phyloP scores from a whole-genome alignment of 2,329 filamentous ascomycete genomes.

The Fusarium bulbicola region DNA sequence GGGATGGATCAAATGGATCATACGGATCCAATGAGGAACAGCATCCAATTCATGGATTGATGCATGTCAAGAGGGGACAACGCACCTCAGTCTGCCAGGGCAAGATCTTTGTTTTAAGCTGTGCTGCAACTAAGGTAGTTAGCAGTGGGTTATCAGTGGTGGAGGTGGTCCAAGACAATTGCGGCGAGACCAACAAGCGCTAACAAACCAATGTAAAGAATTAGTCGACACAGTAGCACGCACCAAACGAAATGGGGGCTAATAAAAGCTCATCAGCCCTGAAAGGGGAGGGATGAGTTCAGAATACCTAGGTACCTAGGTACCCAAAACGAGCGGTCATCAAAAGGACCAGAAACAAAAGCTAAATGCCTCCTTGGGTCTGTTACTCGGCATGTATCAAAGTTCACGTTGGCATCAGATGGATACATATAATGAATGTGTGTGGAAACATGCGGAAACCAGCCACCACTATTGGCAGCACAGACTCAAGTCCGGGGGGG shows the following conservation, averaged over 20 bases:
- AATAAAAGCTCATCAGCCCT: slow-evolving; percentile 22
- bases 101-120: neutral
- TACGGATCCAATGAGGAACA: slow-evolving; percentile 26
- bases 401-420: neutral
- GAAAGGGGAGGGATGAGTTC: slow-evolving; percentile 17
- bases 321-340: neutral
- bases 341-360: slow-evolving; percentile 4
- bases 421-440: neutral
- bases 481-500: slow-evolving; percentile 12
- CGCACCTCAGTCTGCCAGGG: neutral
- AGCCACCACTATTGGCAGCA: slow-evolving; percentile 11
- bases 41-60: slow-evolving; percentile 15
- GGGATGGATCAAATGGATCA: neutral
- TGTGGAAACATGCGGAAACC: slow-evolving; percentile 20
- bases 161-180: slow-evolving; percentile 12
- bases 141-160: slow-evolving; percentile 17
- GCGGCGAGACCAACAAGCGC: slow-evolving; percentile 22
- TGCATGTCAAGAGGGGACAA: slow-evolving; percentile 35
- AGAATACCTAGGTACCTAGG: neutral
- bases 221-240: neutral
- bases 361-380: neutral
- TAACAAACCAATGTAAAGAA: neutral
- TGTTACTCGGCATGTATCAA: neutral
- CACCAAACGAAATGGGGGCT: slow-evolving; percentile 26
- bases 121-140: neutral